Evolutionary conservation across 2,329 filamentous ascomycete genomes (phyloP).

Genomic region (Corinectria fuckeliana): DNA sequence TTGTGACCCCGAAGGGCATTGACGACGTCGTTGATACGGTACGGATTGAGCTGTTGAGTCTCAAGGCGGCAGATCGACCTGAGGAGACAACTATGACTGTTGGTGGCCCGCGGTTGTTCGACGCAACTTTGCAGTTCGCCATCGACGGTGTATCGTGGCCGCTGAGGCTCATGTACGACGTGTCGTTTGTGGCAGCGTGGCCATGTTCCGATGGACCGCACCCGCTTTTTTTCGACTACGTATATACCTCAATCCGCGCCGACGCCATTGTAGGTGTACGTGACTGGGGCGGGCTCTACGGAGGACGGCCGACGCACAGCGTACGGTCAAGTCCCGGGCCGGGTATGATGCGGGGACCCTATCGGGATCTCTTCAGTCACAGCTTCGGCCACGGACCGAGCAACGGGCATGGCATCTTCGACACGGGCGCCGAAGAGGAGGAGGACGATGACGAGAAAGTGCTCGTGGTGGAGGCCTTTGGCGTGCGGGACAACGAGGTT

Average conservation of each 20-base stretch:
- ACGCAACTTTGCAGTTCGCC: slow-evolving; percentile 68
- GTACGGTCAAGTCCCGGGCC: slow-evolving; percentile 46
- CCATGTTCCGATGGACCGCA: slow-evolving; percentile 70
- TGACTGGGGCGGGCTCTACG: slow-evolving; percentile 66
- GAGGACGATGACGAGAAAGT: slow-evolving; percentile 68
- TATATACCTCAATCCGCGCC: slow-evolving; percentile 62
- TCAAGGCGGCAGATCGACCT: slow-evolving; percentile 54
- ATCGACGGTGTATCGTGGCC: slow-evolving; percentile 70
- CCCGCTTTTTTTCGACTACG: slow-evolving; percentile 76
- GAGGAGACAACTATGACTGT: slow-evolving; percentile 30
- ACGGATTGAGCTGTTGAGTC: slow-evolving; percentile 70
- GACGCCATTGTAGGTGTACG: slow-evolving; percentile 70
- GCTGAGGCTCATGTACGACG: slow-evolving; percentile 66
- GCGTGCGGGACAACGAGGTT: slow-evolving; percentile 77
- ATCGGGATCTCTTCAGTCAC: slow-evolving; percentile 34
- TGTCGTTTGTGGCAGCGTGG: slow-evolving; percentile 70
- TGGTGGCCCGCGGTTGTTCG: slow-evolving; percentile 56
- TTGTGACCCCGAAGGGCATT: slow-evolving; percentile 61
- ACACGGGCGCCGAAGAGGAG: slow-evolving; percentile 21
- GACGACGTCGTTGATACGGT: slow-evolving; percentile 69
- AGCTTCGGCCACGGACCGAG: slow-evolving; percentile 29
- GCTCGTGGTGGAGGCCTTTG: slow-evolving; percentile 74
- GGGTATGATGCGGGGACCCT: slow-evolving; percentile 36
- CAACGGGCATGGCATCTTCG: slow-evolving; percentile 24
- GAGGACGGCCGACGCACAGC: slow-evolving; percentile 38